phyloP scores from a whole-genome alignment of 768 basidiomycete genomes.

The Auriscalpium vulgare region DNA sequence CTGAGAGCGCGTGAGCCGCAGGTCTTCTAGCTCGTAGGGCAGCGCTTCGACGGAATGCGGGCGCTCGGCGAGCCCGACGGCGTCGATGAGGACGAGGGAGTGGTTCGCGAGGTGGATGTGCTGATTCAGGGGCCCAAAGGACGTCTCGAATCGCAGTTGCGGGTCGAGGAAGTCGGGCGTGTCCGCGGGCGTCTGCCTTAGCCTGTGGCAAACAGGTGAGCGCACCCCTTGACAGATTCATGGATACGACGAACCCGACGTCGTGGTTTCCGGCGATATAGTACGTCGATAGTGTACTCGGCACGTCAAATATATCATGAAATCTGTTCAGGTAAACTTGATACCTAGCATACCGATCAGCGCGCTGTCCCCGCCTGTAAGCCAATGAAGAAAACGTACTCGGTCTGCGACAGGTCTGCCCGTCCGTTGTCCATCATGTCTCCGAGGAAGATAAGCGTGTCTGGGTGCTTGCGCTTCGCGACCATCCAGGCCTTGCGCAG shows the following conservation, averaged over 20 bases:
- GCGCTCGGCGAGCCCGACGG: conserved; percentile 25
- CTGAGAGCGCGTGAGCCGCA: conserved; percentile 7
- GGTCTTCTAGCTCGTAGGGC: conserved; percentile 13
- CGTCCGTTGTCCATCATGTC: conserved; percentile 91
- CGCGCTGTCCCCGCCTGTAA: background rate
- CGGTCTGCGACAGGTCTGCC: conserved; percentile 47
- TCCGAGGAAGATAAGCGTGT: conserved; percentile 76
- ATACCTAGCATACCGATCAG: conserved; percentile 44
- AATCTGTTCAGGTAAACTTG: conserved; percentile 61
- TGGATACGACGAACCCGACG: conserved; percentile 46
- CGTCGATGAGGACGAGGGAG: conserved; percentile 64
- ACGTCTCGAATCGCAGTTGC: conserved; percentile 49
- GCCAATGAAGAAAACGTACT: conserved; percentile 43
- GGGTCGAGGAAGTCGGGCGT: conserved; percentile 8
- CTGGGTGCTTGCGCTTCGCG: conserved; percentile 49
- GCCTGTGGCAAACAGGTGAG: conserved; percentile 12
- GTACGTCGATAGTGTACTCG: conserved; percentile 42
- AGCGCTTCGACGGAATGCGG: conserved; percentile 29
- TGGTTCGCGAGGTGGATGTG: conserved; percentile 61
- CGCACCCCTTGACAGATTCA: too few relatives aligned
- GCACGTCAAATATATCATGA: conserved; percentile 55
- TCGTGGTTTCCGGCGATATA: conserved; percentile 92
- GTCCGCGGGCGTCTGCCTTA: conserved; percentile 22
- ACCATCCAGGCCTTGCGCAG: conserved; percentile 80
- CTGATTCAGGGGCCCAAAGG: conserved; percentile 73